These are phyloP conservation scores for Geotrichum klebahnii DNA, from an alignment of 1,139 yeast genomes.

Conservation along the genomic window DNA sequence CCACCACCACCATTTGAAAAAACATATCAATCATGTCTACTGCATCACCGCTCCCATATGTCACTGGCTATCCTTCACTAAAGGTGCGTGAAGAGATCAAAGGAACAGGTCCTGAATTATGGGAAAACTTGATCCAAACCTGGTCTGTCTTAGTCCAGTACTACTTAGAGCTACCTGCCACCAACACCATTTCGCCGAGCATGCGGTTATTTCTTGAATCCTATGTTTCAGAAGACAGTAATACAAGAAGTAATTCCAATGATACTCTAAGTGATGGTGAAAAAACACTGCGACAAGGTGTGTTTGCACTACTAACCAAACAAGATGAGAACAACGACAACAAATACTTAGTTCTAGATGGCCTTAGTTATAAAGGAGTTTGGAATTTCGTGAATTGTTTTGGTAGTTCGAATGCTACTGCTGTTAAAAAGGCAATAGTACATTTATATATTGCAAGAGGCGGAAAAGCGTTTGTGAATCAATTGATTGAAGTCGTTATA, in stretches of 20 bases:
- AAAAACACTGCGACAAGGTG: conserved; percentile 14
- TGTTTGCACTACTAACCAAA: conserved; percentile 13
- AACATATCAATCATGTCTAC: not conserved
- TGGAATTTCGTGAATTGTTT: conserved; percentile 15
- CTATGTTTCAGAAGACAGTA: conserved; percentile 15
- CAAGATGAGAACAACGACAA: conserved; percentile 5
- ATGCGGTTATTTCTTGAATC: conserved; percentile 21
- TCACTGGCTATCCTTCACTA: conserved; percentile 17
- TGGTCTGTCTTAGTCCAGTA: conserved; percentile 15
- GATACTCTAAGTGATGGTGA: not conserved
- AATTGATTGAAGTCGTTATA: conserved; percentile 9
- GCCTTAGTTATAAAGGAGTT: conserved; percentile 10
- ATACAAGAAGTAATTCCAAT: not conserved
- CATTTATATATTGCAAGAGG: conserved; percentile 18
- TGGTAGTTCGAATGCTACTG: conserved; percentile 15
- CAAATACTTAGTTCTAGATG: conserved; percentile 14
- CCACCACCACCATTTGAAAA: not conserved
- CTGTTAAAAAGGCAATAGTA: not conserved
- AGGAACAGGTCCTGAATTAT: conserved; percentile 21
- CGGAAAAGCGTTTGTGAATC: conserved; percentile 20
- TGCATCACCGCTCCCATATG: conserved; percentile 17
- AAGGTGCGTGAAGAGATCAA: conserved; percentile 15
- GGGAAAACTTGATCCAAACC: conserved; percentile 19
- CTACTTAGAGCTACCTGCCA: conserved; percentile 11
- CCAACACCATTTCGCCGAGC: conserved; percentile 13